These are phyloP conservation scores for Azolla pinnata DNA, from an alignment of 75 land plant genomes.

Conservation along the genomic window DNA sequence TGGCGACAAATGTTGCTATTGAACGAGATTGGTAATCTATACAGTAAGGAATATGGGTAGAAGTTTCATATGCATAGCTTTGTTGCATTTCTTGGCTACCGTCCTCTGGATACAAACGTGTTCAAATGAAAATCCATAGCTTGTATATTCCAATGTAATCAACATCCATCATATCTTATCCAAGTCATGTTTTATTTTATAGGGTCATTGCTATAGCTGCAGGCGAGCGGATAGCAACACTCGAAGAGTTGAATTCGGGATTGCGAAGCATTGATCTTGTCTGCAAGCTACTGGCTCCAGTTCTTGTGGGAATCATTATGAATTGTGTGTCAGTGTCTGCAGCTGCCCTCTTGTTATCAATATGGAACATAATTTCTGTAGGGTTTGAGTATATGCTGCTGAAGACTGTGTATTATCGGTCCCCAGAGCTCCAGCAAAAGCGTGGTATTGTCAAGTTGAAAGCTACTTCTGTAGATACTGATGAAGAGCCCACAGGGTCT, in stretches of 20 bases:
- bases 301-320: slow-evolving; percentile 63
- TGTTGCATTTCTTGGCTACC: no score
- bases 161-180: no score
- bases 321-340: slow-evolving; percentile 66
- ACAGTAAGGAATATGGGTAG: no score
- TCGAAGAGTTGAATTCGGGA: slow-evolving; percentile 57
- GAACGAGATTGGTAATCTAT: slow-evolving; percentile 88
- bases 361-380: slow-evolving; percentile 60
- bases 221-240: slow-evolving; percentile 35
- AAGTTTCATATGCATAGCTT: no score
- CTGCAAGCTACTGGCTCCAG: slow-evolving; percentile 86
- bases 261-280: slow-evolving; percentile 73
- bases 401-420: slow-evolving; percentile 47
- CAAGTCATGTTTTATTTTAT: no score
- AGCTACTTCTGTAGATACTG: background rate
- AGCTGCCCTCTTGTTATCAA: slow-evolving; percentile 50
- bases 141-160: no score
- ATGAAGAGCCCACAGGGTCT: no score
- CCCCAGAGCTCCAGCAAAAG: slow-evolving; percentile 25
- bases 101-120: no score
- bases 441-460: background rate
- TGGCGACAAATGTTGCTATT: slow-evolving; percentile 69
- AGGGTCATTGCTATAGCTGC: slow-evolving; percentile 84
- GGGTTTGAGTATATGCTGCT: slow-evolving; percentile 72
- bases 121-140: no score